Base-by-base conservation (phyloP, 345 rosid genomes). In the Sisymbrium altissimum region DNA sequence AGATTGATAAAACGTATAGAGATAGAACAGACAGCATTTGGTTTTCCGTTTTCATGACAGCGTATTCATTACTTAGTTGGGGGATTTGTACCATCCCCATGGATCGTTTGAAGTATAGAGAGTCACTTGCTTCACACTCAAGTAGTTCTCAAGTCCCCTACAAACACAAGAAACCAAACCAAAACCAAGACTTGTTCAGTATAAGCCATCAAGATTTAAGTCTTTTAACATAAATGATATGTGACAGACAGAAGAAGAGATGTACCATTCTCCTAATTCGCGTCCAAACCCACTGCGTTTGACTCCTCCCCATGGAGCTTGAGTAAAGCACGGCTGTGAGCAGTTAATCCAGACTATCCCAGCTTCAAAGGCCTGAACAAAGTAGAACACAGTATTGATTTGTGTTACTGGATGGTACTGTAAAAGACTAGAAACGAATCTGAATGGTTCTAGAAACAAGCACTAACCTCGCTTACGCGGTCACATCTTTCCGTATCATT, bases 251-350 rank as follows among this genome's bases (percentile, higher is more conserved):
- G 57, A 18, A 39, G 63, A 15, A 49, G 57, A 52, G 55, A 38
- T 75, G 30, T 87, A 95, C 99, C 97, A 90, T 90, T 89, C 90
- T 49, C 99, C 97, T 53, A 92, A 77, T 73, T 92, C 99, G 46
- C 96, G 96, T 21, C 97, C 97, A 68, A 90, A 92, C 17, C 97
- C 97, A 74, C 97, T 95, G 79, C 93, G 93, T 74, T 95, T 95
- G 72, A 84, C 76, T 74, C 99, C 97, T 66, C 97, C 97, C 99
- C 99, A 95, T 50, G 99, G 97, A 23, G 96, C 97, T 78, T 92
- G 97, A 63, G 87, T 86, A 83, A 95, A 95, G 83, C 97, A 87
- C 56, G 97, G 97, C 81, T 92, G 99, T 12, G 99, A 89, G 84
- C 99, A 95, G 79, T 95, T 95, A 76, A 95, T 53, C 97, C 99